phyloP scores from a whole-genome alignment of 345 rosid species.

The Ceriops tagal region DNA sequence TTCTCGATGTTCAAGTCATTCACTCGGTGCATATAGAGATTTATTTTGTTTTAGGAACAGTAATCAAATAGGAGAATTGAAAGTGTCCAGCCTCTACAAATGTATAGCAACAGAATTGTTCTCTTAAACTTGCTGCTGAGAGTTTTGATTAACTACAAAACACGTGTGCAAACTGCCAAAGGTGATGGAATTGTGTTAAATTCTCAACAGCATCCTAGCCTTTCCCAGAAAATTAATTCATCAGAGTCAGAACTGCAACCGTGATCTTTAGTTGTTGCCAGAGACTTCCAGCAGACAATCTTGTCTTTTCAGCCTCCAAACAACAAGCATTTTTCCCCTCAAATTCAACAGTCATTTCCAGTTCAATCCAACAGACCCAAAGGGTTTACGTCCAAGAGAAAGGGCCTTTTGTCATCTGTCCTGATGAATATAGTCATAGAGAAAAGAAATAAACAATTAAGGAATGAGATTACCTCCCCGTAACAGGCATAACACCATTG shows the following conservation, averaged over 20 bases:
- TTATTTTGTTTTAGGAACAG: too few species aligned
- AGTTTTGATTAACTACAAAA: too few species aligned
- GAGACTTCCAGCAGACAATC: background rate
- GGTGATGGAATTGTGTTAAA: too few species aligned
- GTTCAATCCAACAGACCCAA: background rate
- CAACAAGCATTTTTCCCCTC: background rate
- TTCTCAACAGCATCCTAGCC: background rate
- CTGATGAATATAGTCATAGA: background rate
- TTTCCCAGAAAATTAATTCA: background rate
- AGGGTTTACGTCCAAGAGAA: background rate
- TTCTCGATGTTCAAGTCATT: too few species aligned
- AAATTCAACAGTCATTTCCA: background rate
- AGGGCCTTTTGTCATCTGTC: background rate
- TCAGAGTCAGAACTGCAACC: background rate
- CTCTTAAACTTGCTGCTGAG: too few species aligned
- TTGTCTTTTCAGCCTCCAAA: background rate
- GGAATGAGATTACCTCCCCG: constrained; percentile 66
- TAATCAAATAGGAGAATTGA: too few species aligned
- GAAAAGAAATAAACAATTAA: background rate
- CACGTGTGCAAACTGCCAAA: too few species aligned
- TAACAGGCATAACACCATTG: constrained; percentile 97
- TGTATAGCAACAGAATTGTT: too few species aligned
- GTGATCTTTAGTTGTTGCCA: too few species aligned
- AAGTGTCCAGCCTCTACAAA: too few species aligned
- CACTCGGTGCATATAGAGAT: too few species aligned